These are phyloP conservation scores for Melampsora larici-populina DNA, from an alignment of 1,284 basidiomycete genomes.

Conservation along the genomic window DNA sequence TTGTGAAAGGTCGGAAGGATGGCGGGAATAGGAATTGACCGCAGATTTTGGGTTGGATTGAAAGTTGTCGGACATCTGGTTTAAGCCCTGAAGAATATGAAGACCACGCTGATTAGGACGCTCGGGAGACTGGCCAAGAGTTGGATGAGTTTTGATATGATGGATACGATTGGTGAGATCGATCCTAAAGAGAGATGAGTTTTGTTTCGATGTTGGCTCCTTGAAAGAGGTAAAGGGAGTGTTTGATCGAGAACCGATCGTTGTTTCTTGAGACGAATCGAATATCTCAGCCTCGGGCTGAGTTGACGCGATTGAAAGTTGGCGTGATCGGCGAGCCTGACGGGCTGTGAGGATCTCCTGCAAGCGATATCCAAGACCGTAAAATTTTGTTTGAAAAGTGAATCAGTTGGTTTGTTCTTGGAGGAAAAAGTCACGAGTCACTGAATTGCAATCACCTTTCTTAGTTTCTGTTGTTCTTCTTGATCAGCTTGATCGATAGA, in stretches of 20 bases:
- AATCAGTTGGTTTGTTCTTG: neutral
- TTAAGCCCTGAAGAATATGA: neutral
- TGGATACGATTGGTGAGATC: neutral
- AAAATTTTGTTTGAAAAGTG: neutral
- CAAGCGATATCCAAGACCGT: neutral
- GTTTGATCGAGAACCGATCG: neutral
- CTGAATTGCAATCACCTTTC: neutral
- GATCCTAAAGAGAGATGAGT: neutral
- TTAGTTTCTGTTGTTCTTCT: constrained; percentile 13
- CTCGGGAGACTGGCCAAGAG: neutral
- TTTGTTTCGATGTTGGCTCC: neutral
- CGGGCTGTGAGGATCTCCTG: neutral
- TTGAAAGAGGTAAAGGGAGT: neutral
- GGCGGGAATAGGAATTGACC: too few species aligned
- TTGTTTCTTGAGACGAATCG: neutral
- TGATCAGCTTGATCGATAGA: constrained; percentile 3
- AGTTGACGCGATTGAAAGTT: neutral
- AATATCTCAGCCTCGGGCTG: neutral
- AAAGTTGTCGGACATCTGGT: constrained; percentile 18
- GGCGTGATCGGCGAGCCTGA: neutral
- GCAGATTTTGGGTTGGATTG: neutral
- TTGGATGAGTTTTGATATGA: neutral
- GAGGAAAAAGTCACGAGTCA: neutral
- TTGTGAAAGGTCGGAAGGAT: neutral
- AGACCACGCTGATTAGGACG: neutral